Evolutionary conservation across 495 filamentous ascomycete species (phyloP).

Genomic region (Hypoxylon perforatum): DNA sequence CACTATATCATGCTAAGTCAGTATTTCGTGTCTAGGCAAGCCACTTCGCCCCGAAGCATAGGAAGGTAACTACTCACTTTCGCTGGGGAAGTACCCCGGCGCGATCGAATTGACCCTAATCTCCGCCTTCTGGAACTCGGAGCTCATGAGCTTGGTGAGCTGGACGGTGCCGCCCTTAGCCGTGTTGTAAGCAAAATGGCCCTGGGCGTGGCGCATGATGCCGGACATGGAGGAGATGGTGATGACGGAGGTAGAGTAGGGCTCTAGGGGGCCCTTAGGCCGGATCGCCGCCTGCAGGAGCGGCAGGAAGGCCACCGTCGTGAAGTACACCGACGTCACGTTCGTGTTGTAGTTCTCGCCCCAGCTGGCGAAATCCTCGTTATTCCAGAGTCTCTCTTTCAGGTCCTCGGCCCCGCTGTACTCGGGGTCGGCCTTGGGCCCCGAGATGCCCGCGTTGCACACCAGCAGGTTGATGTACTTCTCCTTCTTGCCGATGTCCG

Average conservation of each 20-base stretch:
- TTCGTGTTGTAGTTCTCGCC: slow-evolving; percentile 67
- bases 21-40: too few species aligned
- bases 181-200: slow-evolving; percentile 67
- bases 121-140: slow-evolving; percentile 60
- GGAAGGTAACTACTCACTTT: slow-evolving; percentile 51
- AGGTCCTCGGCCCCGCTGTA: slow-evolving; percentile 54
- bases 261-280: slow-evolving; percentile 57
- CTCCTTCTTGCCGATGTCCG: slow-evolving; percentile 57
- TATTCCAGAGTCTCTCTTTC: slow-evolving; percentile 55
- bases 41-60: too few species aligned
- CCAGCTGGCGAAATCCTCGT: slow-evolving; percentile 61
- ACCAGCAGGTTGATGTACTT: slow-evolving; percentile 71
- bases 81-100: slow-evolving; percentile 71
- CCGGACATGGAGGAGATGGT: slow-evolving; percentile 69
- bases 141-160: slow-evolving; percentile 70
- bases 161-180: slow-evolving; percentile 72
- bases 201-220: slow-evolving; percentile 64
- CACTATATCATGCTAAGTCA: slow-evolving; percentile 47
- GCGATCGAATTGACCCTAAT: slow-evolving; percentile 73
- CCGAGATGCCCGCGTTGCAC: slow-evolving; percentile 70
- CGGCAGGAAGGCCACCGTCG: slow-evolving; percentile 70
- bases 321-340: slow-evolving; percentile 69
- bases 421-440: slow-evolving; percentile 53
- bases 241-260: slow-evolving; percentile 61
- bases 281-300: slow-evolving; percentile 60